Evolutionary conservation across 2,329 filamentous ascomycete genomes (phyloP), one percentile per base, ranked within the genome.

Genomic region (Lasiodiplodia theobromae): DNA sequence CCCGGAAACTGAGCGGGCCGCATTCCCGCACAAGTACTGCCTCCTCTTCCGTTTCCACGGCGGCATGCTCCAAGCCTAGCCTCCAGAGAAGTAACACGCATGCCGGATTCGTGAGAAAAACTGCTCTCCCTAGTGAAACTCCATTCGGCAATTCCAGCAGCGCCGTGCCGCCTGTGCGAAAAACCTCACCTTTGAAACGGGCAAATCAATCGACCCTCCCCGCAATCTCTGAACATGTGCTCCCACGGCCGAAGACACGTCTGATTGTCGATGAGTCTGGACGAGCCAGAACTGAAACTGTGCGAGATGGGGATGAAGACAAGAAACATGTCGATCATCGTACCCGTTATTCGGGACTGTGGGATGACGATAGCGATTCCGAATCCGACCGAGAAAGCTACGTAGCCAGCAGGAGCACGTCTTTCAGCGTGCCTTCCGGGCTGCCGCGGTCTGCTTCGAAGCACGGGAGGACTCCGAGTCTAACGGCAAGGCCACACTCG

Each of bases 201-300:
- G 75, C 79, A 68, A 81, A 79, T 40, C 74, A 71, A 63, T 75
- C 78, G 2, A 79, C 79, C 18, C 77, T 85, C 3, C 79, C 78
- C 44, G 78, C 82, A 8, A 85, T 85, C 16, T 82, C 82, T 3
- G 83, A 85, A 71, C 73, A 79, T 57, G 76, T 77, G 69, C 78
- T 79, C 66, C 68, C 76, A 11, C 72, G 73, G 28, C 77, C 79
- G 11, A 77, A 79, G 62, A 81, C 81, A 57, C 81, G 82, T 8
- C 78, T 85, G 23, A 76, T 85, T 47, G 79, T 85, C 44, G 83
- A 85, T 70, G 82, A 84, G 70, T 81, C 76, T 63, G 83, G 83
- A 16, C 77, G 79, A 53, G 83, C 83, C 51, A 77, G 83, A 12
- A 83, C 83, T 6, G 81, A 84, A 71, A 83, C 82, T n/a, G 74